Percentiles rank a stretch among this genome's conserved stretches.
phyloP scores from a whole-genome alignment of 2,329 filamentous ascomycete genomes.

The Hypoxylon sp. region DNA sequence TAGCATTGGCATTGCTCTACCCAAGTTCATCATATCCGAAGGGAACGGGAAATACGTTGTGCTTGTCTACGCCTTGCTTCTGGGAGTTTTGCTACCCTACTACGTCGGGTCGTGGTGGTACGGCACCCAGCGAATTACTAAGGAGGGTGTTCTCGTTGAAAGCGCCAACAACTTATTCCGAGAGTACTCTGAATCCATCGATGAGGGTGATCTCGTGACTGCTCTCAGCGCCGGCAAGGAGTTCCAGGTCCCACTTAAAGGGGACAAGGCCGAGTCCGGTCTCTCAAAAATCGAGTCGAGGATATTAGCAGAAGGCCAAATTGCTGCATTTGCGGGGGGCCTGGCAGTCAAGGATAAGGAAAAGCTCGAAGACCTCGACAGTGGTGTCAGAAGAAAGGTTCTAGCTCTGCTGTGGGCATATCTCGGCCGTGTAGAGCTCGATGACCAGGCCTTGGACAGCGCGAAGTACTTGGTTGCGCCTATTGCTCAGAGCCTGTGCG shows the following conservation, averaged over 20 bases:
- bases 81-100: constrained; percentile 92
- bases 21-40: constrained; percentile 90
- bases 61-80: constrained; percentile 85
- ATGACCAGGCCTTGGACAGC: constrained; percentile 79
- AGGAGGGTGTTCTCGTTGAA: constrained; percentile 91
- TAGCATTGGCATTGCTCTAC: constrained; percentile 96
- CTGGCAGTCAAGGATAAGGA: constrained; percentile 80
- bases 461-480: constrained; percentile 92
- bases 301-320: constrained; percentile 72
- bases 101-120: constrained; percentile 99
- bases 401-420: constrained; percentile 95
- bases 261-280: constrained; percentile 82
- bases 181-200: constrained; percentile 87
- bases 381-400: constrained; percentile 83
- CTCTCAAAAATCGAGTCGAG: constrained; percentile 86
- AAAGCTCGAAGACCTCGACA: constrained; percentile 83
- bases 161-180: constrained; percentile 95
- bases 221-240: constrained; percentile 89
- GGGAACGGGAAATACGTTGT: constrained; percentile 97
- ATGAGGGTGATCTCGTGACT: constrained; percentile 81
- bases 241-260: constrained; percentile 80
- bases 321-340: constrained; percentile 64
- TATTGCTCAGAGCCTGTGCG: constrained; percentile 84
- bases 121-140: constrained; percentile 90
- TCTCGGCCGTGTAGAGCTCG: constrained; percentile 86